phyloP scores from a whole-genome alignment of 257 asterid genomes.

The Gynochthodes officinalis region DNA sequence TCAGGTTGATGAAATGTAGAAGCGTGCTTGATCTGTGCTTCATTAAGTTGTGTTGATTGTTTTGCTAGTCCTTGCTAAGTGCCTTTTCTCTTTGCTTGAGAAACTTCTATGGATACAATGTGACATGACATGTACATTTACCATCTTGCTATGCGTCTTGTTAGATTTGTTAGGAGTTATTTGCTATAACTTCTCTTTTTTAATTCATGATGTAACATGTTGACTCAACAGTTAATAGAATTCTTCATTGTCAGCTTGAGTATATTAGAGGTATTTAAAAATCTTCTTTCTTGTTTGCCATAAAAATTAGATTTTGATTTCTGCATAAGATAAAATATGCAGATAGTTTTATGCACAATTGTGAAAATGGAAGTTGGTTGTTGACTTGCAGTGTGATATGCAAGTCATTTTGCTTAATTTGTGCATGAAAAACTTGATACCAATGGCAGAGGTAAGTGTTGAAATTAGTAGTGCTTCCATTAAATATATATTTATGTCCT shows the following conservation, averaged over 20 bases:
- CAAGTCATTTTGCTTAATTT: neutral
- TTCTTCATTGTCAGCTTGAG: neutral
- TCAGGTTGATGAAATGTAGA: conserved; percentile 49
- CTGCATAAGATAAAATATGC: neutral
- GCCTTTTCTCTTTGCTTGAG: neutral
- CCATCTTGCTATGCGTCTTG: neutral
- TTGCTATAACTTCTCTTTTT: neutral
- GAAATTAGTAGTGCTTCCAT: neutral
- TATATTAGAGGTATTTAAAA: neutral
- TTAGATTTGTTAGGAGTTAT: neutral
- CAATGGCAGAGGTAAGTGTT: neutral
- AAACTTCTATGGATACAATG: neutral
- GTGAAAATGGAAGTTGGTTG: neutral
- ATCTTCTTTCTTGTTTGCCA: neutral
- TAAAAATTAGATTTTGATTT: neutral
- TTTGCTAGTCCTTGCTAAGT: neutral
- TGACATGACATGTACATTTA: neutral
- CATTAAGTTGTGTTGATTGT: conserved; percentile 9
- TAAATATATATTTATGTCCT: neutral
- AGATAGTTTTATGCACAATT: neutral
- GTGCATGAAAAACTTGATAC: neutral
- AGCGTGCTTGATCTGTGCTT: neutral
- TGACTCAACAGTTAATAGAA: too few relatives aligned
- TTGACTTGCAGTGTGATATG: neutral
- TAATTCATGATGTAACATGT: neutral